Percentiles rank a stretch among this genome's conserved stretches.
phyloP scores from a whole-genome alignment of 306 rosid genomes.

The Acacia acuminata region DNA sequence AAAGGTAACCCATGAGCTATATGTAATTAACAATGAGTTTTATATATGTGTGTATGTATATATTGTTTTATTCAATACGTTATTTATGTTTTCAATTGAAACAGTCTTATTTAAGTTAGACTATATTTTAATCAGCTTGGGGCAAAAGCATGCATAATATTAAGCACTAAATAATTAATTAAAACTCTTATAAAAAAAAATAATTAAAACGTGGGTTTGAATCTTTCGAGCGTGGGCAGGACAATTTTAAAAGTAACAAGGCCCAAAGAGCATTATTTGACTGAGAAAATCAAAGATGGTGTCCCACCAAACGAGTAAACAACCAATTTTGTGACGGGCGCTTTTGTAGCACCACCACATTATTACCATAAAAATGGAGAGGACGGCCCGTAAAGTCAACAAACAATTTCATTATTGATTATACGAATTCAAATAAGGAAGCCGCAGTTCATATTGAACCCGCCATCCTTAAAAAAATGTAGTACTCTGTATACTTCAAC shows the following conservation, averaged over 20 bases:
- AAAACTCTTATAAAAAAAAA: too few relatives aligned
- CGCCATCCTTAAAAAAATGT: neutral
- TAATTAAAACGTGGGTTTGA: constrained; percentile 15
- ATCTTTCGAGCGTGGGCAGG: constrained; percentile 16
- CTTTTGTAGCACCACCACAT: neutral
- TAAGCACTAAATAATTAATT: neutral
- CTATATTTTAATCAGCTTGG: neutral
- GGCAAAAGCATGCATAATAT: neutral
- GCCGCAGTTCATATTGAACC: constrained; percentile 16
- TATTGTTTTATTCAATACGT: neutral
- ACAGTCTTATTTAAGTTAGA: neutral
- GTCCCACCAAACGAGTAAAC: constrained; percentile 11
- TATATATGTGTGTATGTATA: too few relatives aligned
- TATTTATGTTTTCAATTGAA: neutral
- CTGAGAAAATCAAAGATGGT: constrained; percentile 36
- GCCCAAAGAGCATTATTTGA: constrained; percentile 14
- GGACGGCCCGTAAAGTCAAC: constrained; percentile 38
- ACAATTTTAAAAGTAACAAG: neutral
- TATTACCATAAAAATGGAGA: neutral
- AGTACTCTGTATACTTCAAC: neutral
- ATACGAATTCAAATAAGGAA: constrained; percentile 21
- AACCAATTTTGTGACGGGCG: neutral
- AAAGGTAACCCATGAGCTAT: neutral
- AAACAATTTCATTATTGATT: neutral
- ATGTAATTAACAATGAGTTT: too few relatives aligned